phyloP scores from a whole-genome alignment of 139 green algal species.

The Ettlia oleoabundans region DNA sequence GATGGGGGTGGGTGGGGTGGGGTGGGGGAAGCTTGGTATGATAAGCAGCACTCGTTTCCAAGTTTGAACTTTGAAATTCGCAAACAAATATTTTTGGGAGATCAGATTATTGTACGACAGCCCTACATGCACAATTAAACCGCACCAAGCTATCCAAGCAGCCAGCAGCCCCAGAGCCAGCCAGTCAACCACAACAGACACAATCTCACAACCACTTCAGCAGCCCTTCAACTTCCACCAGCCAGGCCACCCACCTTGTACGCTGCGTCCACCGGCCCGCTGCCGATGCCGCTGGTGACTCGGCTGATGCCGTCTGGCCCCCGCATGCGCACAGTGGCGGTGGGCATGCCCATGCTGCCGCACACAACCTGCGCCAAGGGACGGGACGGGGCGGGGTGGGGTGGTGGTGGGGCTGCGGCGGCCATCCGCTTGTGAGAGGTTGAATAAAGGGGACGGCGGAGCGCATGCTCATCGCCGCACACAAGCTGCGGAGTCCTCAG shows the following conservation, averaged over 20 bases:
- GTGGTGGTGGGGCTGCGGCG: not conserved
- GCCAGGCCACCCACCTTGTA: slow-evolving; percentile 76
- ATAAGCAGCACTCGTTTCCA: no score
- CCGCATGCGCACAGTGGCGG: slow-evolving; percentile 93
- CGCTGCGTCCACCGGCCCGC: slow-evolving; percentile 93
- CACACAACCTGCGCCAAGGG: slow-evolving; percentile 62
- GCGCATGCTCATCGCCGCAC: no score
- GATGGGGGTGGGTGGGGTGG: not conserved
- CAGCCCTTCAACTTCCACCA: not conserved
- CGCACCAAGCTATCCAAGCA: not conserved
- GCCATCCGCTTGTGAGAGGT: not conserved
- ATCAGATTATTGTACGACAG: no score
- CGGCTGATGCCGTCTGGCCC: slow-evolving; percentile 86
- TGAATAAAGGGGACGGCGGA: not conserved
- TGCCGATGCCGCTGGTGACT: slow-evolving; percentile 79
- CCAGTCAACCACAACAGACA: not conserved
- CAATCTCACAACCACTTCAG: not conserved
- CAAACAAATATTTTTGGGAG: no score
- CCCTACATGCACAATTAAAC: no score
- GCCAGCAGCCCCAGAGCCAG: not conserved
- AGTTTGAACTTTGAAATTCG: no score
- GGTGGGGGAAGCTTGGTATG: not conserved
- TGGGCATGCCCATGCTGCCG: slow-evolving; percentile 95
- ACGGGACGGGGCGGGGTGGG: not conserved
- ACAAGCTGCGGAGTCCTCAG: no score